Percentiles rank a stretch among this genome's conserved stretches.
phyloP scores from a whole-genome alignment of 805 yeast species.

The Candida gorgasii region DNA sequence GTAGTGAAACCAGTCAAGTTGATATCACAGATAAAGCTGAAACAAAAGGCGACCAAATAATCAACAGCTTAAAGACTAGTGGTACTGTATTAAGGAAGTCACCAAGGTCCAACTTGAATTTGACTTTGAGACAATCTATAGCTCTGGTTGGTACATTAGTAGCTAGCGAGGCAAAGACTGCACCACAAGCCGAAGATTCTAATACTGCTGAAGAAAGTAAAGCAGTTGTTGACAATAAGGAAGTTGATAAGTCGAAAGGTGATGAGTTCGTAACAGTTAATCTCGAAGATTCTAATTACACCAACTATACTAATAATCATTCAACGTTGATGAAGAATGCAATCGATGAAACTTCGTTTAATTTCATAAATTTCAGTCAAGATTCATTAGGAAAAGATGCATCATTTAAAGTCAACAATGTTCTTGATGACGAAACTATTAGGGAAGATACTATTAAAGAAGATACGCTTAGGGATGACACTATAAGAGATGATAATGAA shows the following conservation, averaged over 20 bases:
- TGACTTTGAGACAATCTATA: background rate
- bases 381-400: constrained; percentile 11
- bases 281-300: constrained; percentile 14
- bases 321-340: constrained; percentile 16
- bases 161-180: background rate
- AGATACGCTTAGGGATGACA: background rate
- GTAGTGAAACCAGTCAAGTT: background rate
- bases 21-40: background rate
- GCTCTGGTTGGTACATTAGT: background rate
- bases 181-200: too few species aligned
- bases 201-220: too few species aligned
- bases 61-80: constrained; percentile 3
- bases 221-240: too few species aligned
- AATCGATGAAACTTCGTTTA: constrained; percentile 10
- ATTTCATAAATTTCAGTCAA: constrained; percentile 18
- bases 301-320: constrained; percentile 13
- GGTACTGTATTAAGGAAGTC: constrained; percentile 15
- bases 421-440: constrained; percentile 7
- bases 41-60: background rate
- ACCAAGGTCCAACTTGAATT: constrained; percentile 6
- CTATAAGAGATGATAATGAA: background rate
- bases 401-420: background rate
- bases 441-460: background rate
- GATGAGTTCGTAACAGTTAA: constrained; percentile 24
- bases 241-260: constrained; percentile 1